These are phyloP conservation scores for Auricularia cornea DNA, from an alignment of 768 basidiomycete genomes.

Conservation along the genomic window DNA sequence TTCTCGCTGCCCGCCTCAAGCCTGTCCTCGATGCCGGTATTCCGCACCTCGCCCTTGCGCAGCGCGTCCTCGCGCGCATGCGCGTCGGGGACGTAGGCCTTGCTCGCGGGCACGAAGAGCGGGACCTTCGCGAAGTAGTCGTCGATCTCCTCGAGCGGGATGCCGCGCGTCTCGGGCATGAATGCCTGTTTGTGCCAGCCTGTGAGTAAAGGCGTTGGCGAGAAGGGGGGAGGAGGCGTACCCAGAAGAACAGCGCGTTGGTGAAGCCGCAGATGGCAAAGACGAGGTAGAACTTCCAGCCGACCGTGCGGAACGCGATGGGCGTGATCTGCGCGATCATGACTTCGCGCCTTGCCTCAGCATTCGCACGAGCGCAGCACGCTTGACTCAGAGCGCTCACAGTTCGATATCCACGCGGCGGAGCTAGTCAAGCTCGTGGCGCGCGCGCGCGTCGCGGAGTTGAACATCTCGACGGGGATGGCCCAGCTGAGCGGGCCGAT, in stretches of 20 bases:
- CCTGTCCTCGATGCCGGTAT: neutral
- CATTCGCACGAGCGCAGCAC: conserved; percentile 17
- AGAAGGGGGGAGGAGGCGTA: too few species aligned
- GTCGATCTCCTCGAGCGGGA: conserved; percentile 30
- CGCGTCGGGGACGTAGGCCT: neutral
- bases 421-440: conserved; percentile 38
- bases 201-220: neutral
- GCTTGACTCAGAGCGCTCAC: neutral
- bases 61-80: neutral
- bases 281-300: conserved; percentile 27
- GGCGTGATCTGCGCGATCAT: conserved; percentile 39
- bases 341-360: neutral
- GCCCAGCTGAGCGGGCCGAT: conserved; percentile 41
- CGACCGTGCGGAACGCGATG: conserved; percentile 31
- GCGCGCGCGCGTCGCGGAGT: conserved; percentile 36
- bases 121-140: conserved; percentile 32
- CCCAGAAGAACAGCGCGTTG: conserved; percentile 22
- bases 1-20: neutral
- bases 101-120: conserved; percentile 25
- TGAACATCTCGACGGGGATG: conserved; percentile 37
- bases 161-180: conserved; percentile 28
- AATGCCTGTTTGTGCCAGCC: conserved; percentile 32
- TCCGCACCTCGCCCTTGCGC: neutral
- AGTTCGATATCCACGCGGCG: conserved; percentile 38
- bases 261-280: conserved; percentile 40